Conservation (phyloP, 768 basidiomycete species). For the Lentinula boryana region DNA sequence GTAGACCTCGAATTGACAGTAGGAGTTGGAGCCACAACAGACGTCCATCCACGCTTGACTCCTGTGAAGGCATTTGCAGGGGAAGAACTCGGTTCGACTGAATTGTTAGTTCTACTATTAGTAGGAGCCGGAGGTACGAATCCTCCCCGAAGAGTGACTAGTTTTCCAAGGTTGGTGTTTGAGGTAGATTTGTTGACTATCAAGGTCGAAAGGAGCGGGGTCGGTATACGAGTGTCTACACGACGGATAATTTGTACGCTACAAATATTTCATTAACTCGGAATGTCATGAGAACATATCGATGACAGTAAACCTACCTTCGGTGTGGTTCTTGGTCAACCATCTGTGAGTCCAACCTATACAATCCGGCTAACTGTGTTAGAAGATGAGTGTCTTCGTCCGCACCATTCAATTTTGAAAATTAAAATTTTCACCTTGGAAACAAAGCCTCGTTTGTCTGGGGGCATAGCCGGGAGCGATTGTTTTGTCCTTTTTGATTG, state of each 20-base stretch:
- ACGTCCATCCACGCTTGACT: not conserved
- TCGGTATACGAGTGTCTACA: slow-evolving; percentile 76
- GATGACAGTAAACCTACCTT: slow-evolving; percentile 28
- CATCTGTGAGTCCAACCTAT: slow-evolving; percentile 79
- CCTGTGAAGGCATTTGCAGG: not conserved
- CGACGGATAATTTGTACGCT: slow-evolving; percentile 80
- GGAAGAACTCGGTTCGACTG: slow-evolving; percentile 6
- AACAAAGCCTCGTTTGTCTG: slow-evolving; percentile 78
- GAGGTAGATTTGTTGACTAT: slow-evolving; percentile 25
- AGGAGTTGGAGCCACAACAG: not conserved
- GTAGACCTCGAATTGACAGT: not conserved
- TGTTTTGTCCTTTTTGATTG: slow-evolving; percentile 60
- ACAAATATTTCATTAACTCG: not conserved
- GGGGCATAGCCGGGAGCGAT: slow-evolving; percentile 78
- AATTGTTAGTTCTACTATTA: slow-evolving; percentile 5
- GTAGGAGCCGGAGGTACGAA: slow-evolving; percentile 5
- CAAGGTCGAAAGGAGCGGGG: slow-evolving; percentile 56
- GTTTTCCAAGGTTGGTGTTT: slow-evolving; percentile 45
- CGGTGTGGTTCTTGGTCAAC: slow-evolving; percentile 90
- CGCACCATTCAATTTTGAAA: not conserved
- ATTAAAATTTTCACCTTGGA: slow-evolving; percentile 46
- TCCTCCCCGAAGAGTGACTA: slow-evolving; percentile 48
- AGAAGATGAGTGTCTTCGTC: not conserved
- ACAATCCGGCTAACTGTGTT: slow-evolving; percentile 63
- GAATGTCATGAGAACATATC: not conserved